phyloP scores from a whole-genome alignment of 2,329 filamentous ascomycete species.

The Helotiales sp. region DNA sequence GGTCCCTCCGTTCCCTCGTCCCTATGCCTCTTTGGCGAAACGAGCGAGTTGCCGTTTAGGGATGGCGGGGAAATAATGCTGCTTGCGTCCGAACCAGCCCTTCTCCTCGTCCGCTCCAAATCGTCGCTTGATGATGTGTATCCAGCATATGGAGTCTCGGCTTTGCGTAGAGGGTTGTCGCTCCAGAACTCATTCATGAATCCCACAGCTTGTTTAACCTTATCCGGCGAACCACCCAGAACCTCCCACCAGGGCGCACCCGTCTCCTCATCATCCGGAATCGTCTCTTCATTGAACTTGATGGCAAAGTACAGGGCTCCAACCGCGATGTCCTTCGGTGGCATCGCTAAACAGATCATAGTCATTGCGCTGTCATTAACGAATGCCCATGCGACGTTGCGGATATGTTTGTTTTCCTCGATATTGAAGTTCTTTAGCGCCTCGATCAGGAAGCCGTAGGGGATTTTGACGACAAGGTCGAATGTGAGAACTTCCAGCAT shows the following conservation, averaged over 20 bases:
- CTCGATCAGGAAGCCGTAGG: slow-evolving; percentile 83
- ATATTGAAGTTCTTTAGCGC: slow-evolving; percentile 75
- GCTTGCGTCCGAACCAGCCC: slow-evolving; percentile 29
- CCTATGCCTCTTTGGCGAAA: neutral
- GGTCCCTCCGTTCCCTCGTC: neutral
- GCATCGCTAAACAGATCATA: slow-evolving; percentile 79
- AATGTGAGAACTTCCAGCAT: slow-evolving; percentile 93
- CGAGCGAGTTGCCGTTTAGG: neutral
- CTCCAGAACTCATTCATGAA: slow-evolving; percentile 73
- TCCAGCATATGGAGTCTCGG: slow-evolving; percentile 36
- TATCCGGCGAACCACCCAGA: slow-evolving; percentile 71
- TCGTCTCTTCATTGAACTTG: slow-evolving; percentile 72
- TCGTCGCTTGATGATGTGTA: slow-evolving; percentile 38
- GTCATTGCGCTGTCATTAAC: slow-evolving; percentile 90
- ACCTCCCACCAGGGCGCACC: slow-evolving; percentile 88
- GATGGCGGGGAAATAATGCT: slow-evolving; percentile 20
- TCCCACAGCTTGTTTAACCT: slow-evolving; percentile 75
- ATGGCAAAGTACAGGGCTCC: slow-evolving; percentile 87
- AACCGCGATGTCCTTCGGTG: slow-evolving; percentile 80
- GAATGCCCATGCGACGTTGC: slow-evolving; percentile 91
- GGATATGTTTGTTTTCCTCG: slow-evolving; percentile 78
- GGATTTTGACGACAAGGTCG: slow-evolving; percentile 87
- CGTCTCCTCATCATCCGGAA: slow-evolving; percentile 70
- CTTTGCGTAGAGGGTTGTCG: slow-evolving; percentile 63
- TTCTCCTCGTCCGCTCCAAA: slow-evolving; percentile 36